Evolutionary conservation across 164 flowering plant genomes (phyloP).

Genomic region (Akebia trifoliata): DNA sequence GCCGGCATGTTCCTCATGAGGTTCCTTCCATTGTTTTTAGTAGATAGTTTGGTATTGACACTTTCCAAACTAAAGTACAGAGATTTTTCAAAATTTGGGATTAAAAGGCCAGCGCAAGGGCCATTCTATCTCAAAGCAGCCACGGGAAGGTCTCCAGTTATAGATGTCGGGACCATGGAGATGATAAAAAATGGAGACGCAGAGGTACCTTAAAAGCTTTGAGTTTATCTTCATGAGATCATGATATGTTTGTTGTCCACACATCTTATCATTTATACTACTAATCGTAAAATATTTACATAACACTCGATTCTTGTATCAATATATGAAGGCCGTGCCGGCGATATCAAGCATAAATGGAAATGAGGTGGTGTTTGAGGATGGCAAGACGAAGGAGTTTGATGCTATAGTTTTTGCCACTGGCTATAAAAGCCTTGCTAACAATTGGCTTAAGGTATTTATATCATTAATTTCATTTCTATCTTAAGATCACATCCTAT

Average conservation of each 20-base stretch:
- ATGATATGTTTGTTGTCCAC: neutral
- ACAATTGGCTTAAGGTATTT: slow-evolving; percentile 11
- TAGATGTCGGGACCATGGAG: slow-evolving; percentile 40
- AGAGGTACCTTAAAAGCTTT: slow-evolving; percentile 16
- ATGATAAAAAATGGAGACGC: slow-evolving; percentile 28
- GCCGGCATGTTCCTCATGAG: slow-evolving; percentile 30
- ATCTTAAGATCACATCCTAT: neutral
- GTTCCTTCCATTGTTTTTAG: slow-evolving; percentile 20
- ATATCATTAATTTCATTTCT: neutral
- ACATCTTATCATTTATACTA: neutral
- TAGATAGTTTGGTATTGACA: slow-evolving; percentile 13
- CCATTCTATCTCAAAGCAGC: slow-evolving; percentile 29
- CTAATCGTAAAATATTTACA: neutral
- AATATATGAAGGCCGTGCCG: neutral
- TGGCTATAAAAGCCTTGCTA: slow-evolving; percentile 2
- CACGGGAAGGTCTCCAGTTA: slow-evolving; percentile 30
- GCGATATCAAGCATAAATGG: neutral
- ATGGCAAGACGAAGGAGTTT: neutral
- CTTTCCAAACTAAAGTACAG: slow-evolving; percentile 20
- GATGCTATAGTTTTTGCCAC: slow-evolving; percentile 12
- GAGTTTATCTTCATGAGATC: neutral
- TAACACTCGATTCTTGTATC: neutral
- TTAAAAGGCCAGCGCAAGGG: slow-evolving; percentile 28
- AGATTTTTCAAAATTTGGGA: slow-evolving; percentile 23
- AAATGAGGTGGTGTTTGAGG: neutral